Base-by-base conservation (phyloP, 306 rosid genomes). In the Fragaria iinumae region DNA sequence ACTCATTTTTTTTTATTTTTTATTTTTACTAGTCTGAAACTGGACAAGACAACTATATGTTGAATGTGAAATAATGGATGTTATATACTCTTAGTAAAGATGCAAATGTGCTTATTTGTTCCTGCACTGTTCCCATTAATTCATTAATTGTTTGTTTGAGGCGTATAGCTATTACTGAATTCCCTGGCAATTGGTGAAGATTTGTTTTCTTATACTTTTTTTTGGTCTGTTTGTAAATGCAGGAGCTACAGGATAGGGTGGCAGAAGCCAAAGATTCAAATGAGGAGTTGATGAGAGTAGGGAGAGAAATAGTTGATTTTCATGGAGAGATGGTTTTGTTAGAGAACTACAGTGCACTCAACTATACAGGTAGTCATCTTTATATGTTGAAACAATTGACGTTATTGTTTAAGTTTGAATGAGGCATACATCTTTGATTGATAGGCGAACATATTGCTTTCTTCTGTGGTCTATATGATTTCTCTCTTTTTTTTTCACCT, bases 261-360 rank as follows among this genome's bases (percentile, higher is more conserved):
- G 84, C 81, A 1, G 65, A 71, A 82, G 89, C 86, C 48, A 82
- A 86, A 80, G 90, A 83, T 83, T 88, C 90, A 65, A 80, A 84
- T 25, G 86, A 64, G 47, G 93, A 90, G 88, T 74, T 87, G 86
- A 86, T 87, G 81, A 67, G 83, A 21, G 83, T 89, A 27, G 89
- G 96, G 81, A 89, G 90, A 76, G 92, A 89, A 75, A 83, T 90
- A 45, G 98, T 90, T 70, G 95, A 94, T 80, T 81, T 94, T 79
- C 97, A 94, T 72, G 98, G 98, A 76, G 98, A 94, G 83, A 90
- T 94, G 97, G 91, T 94, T 82, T 81, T 94, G 89, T 78, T 94
- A 77, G 96, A 85, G 86, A 94, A 91, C 79, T 92, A 94, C 71
- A 91, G 96, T 71, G 86, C 88, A 76, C 93, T 94, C 45, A 94